Evolutionary conservation across 495 filamentous ascomycete genomes (phyloP), one percentile per base, ranked within the genome.

Genomic region (Daldinia vernicosa): DNA sequence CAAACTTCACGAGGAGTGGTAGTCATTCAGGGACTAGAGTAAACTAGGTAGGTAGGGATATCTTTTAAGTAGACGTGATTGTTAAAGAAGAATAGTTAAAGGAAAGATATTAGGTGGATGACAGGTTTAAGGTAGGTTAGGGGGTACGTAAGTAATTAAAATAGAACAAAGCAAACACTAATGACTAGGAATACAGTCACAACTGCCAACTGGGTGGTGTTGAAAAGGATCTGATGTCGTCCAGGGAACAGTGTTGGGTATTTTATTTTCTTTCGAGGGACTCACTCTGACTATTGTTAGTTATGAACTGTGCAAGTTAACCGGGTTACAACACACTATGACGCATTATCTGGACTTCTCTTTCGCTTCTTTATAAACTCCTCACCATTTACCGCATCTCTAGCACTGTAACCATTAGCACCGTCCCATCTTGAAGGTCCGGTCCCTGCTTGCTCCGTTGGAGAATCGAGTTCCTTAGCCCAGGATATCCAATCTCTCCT

Each of bases 401-500:
- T 15, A 15, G 19, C 11, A 27, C 26, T 27, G 27, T 63, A 66
- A 6, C 40, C 59, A 28, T 64, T 53, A 28, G 45, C 67, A 37
- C 15, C 55, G 22, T 28, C 52, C 30, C 70, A 30, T 12, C 35
- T 72, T 11, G 59, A 17, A 19, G 60, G 66, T 12, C 52, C 50
- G 22, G 39, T 9, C 15, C 17, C 0, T 22, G 47, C 32, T 53
- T 62, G 69, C 11, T 71, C 67, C 15, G 52, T 37, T 22, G 27
- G 39, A 24, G 71, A 74, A n/a, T 83, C 80, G 9, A 79, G 65
- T 53, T 83, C 87, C 80, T 91, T 92, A 15, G 88, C 90, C 79
- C 88, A 88, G 22, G 81, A 78, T 28, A 89, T 84, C 93, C 93
- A 96, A 37, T 94, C 91, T 22, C 80, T 83, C 40, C 88, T 80